Conservation (phyloP, 2,329 filamentous ascomycete genomes). For the Paraphoma sp. region DNA sequence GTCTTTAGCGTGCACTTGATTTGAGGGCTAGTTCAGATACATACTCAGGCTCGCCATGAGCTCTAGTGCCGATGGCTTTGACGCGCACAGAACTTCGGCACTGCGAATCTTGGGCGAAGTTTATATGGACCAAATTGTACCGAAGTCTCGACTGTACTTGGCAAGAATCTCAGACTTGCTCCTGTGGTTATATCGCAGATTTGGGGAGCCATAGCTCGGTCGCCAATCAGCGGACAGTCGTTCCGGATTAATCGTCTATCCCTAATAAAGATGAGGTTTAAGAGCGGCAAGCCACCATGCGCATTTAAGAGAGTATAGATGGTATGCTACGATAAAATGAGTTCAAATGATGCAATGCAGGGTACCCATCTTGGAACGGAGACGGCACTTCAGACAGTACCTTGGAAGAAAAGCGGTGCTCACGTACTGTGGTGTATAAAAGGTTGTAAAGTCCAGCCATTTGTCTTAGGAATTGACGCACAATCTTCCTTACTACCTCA, state of each 20-base stretch:
- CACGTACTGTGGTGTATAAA: too few relatives aligned
- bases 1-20: too few relatives aligned
- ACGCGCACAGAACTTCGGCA: not conserved
- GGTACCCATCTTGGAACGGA: too few relatives aligned
- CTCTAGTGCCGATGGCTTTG: not conserved
- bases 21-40: too few relatives aligned
- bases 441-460: too few relatives aligned
- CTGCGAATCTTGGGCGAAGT: constrained; percentile 3
- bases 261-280: not conserved
- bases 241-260: constrained; percentile 1
- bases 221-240: constrained; percentile 2
- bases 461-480: too few relatives aligned
- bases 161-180: not conserved
- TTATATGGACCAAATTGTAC: not conserved
- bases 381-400: too few relatives aligned
- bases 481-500: not conserved
- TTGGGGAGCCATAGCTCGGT: constrained; percentile 1
- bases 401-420: too few relatives aligned
- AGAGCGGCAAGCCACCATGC: not conserved
- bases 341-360: too few relatives aligned
- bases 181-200: constrained; percentile 1
- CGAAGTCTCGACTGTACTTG: constrained; percentile 1
- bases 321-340: too few relatives aligned
- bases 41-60: too few relatives aligned
- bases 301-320: not conserved